phyloP scores from a whole-genome alignment of 768 basidiomycete species.

The Amanita jacksonii region DNA sequence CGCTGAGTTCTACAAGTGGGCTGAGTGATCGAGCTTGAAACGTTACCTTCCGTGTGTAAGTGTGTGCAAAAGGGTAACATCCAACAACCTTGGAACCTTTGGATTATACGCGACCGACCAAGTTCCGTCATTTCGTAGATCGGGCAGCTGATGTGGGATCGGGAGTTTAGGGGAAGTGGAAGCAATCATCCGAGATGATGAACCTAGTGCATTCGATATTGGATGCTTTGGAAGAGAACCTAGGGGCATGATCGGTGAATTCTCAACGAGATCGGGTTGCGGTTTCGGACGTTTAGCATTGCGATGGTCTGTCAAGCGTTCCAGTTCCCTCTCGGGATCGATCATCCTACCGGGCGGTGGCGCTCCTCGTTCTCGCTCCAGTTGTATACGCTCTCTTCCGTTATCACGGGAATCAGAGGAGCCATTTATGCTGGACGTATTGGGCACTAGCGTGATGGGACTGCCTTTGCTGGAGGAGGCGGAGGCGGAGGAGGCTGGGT shows the following conservation, averaged over 20 bases:
- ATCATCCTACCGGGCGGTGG: conserved; percentile 1
- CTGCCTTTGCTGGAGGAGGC: neutral
- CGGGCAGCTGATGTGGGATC: neutral
- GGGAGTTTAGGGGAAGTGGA: neutral
- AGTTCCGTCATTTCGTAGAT: conserved; percentile 25
- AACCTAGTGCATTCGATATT: neutral
- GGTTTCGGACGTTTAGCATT: conserved; percentile 4
- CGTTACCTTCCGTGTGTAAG: conserved; percentile 78
- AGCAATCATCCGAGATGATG: neutral
- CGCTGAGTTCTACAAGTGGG: too few species aligned
- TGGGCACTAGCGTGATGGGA: neutral
- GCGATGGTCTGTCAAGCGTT: conserved; percentile 6
- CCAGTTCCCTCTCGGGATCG: conserved; percentile 6
- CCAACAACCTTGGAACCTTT: conserved; percentile 57
- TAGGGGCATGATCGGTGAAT: neutral
- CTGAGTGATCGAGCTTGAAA: too few species aligned
- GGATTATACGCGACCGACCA: conserved; percentile 87
- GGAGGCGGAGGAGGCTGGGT: too few species aligned
- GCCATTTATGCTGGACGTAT: too few species aligned
- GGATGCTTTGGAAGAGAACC: neutral
- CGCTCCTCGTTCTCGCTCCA: neutral
- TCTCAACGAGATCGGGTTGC: neutral
- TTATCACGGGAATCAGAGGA: conserved; percentile 2
- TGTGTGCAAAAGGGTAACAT: conserved; percentile 71
- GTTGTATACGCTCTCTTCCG: conserved; percentile 2